Evolutionary conservation across 2,329 filamentous ascomycete species (phyloP).

Genomic region (Dissoconium aciculare): DNA sequence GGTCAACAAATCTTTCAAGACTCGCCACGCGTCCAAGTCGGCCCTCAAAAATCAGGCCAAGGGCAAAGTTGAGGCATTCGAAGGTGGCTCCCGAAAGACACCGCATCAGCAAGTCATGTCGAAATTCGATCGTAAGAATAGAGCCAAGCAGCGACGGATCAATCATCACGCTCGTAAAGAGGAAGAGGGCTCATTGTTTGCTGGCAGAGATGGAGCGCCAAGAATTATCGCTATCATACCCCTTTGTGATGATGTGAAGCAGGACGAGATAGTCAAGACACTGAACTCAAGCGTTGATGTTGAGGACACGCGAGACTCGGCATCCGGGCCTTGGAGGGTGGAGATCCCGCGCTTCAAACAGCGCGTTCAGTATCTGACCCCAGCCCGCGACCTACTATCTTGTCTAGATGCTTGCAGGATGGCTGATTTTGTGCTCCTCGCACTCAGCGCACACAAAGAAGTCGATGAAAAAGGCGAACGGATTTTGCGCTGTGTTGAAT

Average conservation of each 20-base stretch:
- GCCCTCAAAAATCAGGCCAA: conserved; percentile 73
- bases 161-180: conserved; percentile 72
- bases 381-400: conserved; percentile 56
- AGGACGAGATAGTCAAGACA: conserved; percentile 48
- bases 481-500: conserved; percentile 73
- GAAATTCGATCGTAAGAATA: conserved; percentile 88
- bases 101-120: conserved; percentile 95
- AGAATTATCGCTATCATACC: conserved; percentile 80
- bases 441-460: conserved; percentile 69
- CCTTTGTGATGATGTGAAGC: conserved; percentile 58
- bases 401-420: conserved; percentile 74
- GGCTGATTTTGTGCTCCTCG: conserved; percentile 80
- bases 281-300: conserved; percentile 72
- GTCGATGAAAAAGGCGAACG: conserved; percentile 74
- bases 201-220: conserved; percentile 73
- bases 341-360: conserved; percentile 87
- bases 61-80: conserved; percentile 61
- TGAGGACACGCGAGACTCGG: conserved; percentile 45
- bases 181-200: conserved; percentile 65
- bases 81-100: conserved; percentile 55
- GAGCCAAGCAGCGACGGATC: conserved; percentile 77
- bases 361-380: conserved; percentile 71
- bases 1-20: conserved; percentile 82
- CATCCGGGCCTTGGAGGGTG: conserved; percentile 44
- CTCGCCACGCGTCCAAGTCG: conserved; percentile 76